These are phyloP conservation scores for Penicillium samsonianum DNA, from an alignment of 495 filamentous ascomycete genomes.

Conservation along the genomic window DNA sequence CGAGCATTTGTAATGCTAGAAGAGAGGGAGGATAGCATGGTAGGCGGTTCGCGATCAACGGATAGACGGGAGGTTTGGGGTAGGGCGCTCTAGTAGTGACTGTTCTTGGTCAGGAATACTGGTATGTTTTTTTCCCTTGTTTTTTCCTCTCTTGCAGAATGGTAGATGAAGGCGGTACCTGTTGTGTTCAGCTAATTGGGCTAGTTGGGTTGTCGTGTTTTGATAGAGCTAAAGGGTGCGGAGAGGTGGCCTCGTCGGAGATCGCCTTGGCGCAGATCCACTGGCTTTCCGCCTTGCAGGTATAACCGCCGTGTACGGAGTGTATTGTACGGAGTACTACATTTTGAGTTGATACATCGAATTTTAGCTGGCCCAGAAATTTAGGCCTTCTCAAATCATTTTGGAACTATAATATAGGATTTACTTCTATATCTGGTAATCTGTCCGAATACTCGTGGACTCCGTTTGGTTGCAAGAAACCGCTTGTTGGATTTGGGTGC, in stretches of 20 bases:
- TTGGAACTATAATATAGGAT: too few relatives aligned
- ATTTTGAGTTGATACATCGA: background rate
- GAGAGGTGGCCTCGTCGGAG: constrained; percentile 34
- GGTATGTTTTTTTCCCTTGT: too few relatives aligned
- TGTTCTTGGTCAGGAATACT: background rate
- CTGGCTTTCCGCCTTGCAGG: constrained; percentile 4
- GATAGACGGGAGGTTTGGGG: constrained; percentile 2
- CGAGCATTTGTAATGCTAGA: constrained; percentile 68
- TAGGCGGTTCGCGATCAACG: constrained; percentile 24
- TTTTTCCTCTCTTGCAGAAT: background rate
- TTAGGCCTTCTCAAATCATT: background rate
- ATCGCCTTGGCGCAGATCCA: constrained; percentile 18
- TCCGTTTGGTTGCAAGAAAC: background rate
- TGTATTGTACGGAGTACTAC: background rate
- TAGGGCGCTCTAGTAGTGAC: background rate
- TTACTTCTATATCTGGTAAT: background rate
- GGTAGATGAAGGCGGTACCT: constrained; percentile 1
- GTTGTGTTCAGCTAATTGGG: constrained; percentile 8
- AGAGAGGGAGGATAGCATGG: constrained; percentile 72
- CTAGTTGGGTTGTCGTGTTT: constrained; percentile 23
- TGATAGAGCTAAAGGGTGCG: constrained; percentile 27
- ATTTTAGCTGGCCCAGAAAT: background rate
- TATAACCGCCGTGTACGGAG: background rate
- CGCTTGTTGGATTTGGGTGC: background rate
- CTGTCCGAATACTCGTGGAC: background rate